Percentiles rank a stretch among this genome's conserved stretches.
Evolutionary conservation across 164 flowering plant genomes (phyloP).

Genomic region (Berberis thunbergii): DNA sequence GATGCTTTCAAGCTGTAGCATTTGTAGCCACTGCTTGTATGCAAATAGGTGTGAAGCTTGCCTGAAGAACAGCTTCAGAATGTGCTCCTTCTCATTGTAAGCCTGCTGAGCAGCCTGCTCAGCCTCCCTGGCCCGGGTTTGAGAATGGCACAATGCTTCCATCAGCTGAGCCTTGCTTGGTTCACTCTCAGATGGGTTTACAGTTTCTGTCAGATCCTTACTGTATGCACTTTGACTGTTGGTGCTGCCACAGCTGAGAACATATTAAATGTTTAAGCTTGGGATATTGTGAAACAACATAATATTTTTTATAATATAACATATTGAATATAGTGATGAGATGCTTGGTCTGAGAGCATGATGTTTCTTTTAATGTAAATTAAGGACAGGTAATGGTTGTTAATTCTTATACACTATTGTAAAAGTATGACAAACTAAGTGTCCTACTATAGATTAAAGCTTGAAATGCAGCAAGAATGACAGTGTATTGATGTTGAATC

Average conservation of each 20-base stretch:
- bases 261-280: not conserved
- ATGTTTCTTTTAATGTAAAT: no score
- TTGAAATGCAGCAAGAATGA: no score
- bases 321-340: no score
- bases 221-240: slow-evolving; percentile 5
- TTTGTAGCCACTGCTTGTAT: slow-evolving; percentile 74
- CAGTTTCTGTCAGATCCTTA: slow-evolving; percentile 12
- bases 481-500: no score
- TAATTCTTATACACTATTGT: no score
- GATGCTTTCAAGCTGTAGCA: slow-evolving; percentile 50
- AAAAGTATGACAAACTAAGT: no score
- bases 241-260: slow-evolving; percentile 7
- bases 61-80: slow-evolving; percentile 64
- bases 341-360: no score
- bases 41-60: slow-evolving; percentile 91
- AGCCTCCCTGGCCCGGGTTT: slow-evolving; percentile 93
- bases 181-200: slow-evolving; percentile 16
- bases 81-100: slow-evolving; percentile 66
- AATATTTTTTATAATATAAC: no score
- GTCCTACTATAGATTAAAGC: no score
- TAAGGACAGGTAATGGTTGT: no score
- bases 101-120: slow-evolving; percentile 74
- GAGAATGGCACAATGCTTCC: slow-evolving; percentile 87
- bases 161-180: slow-evolving; percentile 57
- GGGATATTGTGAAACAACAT: no score